Evolutionary conservation across 495 filamentous ascomycete species (phyloP).

Genomic region (Neurospora tetraspora): DNA sequence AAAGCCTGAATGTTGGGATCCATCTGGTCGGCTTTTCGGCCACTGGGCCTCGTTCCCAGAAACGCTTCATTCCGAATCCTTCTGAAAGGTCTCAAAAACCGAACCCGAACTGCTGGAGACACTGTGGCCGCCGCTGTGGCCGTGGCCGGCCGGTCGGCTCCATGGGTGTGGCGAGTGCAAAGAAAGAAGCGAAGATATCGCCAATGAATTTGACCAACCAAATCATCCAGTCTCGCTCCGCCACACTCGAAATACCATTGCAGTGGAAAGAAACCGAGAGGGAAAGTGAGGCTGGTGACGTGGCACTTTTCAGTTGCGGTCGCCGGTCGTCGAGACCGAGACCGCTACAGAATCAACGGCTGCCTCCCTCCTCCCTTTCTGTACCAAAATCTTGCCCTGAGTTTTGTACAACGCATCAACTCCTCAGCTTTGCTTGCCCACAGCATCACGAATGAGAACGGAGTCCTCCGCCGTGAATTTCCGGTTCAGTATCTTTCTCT

Average conservation of each 20-base stretch:
- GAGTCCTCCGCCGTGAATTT: neutral
- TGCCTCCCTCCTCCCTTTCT: neutral
- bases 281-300: neutral
- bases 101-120: neutral
- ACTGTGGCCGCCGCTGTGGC: neutral
- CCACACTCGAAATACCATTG: neutral
- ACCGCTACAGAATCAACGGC: neutral
- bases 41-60: neutral
- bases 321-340: neutral
- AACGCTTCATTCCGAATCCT: neutral
- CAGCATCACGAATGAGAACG: neutral
- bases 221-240: neutral
- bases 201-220: neutral
- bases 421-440: neutral
- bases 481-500: neutral
- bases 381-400: neutral
- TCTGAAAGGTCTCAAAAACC: neutral
- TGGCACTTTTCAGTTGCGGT: neutral
- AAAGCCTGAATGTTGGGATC: neutral
- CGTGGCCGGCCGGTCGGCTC: neutral
- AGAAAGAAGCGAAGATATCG: neutral
- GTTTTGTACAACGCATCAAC: neutral
- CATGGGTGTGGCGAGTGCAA: neutral
- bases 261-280: neutral
- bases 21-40: neutral